phyloP scores from a whole-genome alignment of 179 eudicot species.

The Spergularia azorica region DNA sequence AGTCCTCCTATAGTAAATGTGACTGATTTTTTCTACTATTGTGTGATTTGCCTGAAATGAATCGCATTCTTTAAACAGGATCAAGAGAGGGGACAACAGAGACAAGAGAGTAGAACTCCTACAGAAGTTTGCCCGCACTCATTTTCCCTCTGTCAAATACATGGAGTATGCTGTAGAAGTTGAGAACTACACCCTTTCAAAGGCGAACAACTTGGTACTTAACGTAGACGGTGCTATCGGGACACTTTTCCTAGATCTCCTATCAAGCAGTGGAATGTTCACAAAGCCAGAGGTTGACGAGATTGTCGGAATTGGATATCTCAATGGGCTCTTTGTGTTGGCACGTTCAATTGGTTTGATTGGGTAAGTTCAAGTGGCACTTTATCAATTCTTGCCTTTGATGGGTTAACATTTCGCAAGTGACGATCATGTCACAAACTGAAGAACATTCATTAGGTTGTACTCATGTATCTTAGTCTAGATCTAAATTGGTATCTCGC shows the following conservation, averaged over 20 bases:
- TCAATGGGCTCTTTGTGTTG: slow-evolving; percentile 91
- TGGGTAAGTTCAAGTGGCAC: slow-evolving; percentile 62
- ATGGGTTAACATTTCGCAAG: no score
- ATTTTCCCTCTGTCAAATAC: slow-evolving; percentile 95
- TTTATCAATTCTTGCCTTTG: neutral
- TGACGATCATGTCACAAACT: neutral
- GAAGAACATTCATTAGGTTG: neutral
- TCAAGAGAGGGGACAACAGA: slow-evolving; percentile 98
- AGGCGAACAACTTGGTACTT: slow-evolving; percentile 90
- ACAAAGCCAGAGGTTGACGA: slow-evolving; percentile 91
- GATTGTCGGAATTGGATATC: slow-evolving; percentile 87
- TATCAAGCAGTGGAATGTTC: slow-evolving; percentile 97
- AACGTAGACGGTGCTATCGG: slow-evolving; percentile 98
- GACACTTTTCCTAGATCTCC: slow-evolving; percentile 92
- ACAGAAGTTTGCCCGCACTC: slow-evolving; percentile 76
- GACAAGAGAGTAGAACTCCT: slow-evolving; percentile 98
- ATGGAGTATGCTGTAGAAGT: slow-evolving; percentile 98
- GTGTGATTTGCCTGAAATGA: neutral
- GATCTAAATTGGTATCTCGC: neutral
- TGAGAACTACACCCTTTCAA: slow-evolving; percentile 92
- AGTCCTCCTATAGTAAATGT: neutral
- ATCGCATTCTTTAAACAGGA: slow-evolving; percentile 41
- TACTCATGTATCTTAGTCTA: neutral
- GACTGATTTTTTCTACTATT: neutral
- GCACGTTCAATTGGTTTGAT: slow-evolving; percentile 97